Base-by-base conservation (phyloP, 2,329 filamentous ascomycete species). In the Cladophialophora immunda region DNA sequence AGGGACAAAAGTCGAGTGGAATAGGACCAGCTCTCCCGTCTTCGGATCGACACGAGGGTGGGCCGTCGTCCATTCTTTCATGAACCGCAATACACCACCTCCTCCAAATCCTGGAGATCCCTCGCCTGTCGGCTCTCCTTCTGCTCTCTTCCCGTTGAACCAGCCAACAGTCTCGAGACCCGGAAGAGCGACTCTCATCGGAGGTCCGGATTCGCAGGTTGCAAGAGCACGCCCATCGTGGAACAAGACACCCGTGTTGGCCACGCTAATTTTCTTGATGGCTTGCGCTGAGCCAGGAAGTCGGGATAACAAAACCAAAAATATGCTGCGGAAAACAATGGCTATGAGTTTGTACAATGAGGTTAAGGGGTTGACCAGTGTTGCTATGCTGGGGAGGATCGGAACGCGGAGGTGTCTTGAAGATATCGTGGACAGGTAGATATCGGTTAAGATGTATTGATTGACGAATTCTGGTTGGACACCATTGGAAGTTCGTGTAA, bases 31-130 rank as follows among this genome's bases (percentile, higher is more conserved):
- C 74, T 92, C 89, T 47, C 87, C 86, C 0, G 88, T 90, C 0
- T 76, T 72, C 0, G 85, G 86, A 70, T 92, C 90, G 58, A 92
- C 84, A 68, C 88, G 86, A 6, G 90, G 90, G 74, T 78, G 88
- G 22, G 87, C 87, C 1, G 89, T 92, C 0, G 89, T 90, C 89
- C 88, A 91, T 75, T 91, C 89, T 69, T 84, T 86, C 85, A 91
- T 88, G 73, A 87, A 91, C 41, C 83, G 83, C 27, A 88, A 74
- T 1, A 85, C 68, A 0, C 87, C 86, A 0, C 80, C 74, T 7
- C 86, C 87, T 4, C 87, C 87, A 70, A 90, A 86, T 0, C 77
- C 70, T 50, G 76, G 67, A 59, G 74, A 54, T 50, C 68, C 64
- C 52, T 71, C 64, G 59, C 70, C 58, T 71, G 71, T 54, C 54